Conservation (phyloP, 108 stramenopile genomes). For the Skeletonema grethae region DNA sequence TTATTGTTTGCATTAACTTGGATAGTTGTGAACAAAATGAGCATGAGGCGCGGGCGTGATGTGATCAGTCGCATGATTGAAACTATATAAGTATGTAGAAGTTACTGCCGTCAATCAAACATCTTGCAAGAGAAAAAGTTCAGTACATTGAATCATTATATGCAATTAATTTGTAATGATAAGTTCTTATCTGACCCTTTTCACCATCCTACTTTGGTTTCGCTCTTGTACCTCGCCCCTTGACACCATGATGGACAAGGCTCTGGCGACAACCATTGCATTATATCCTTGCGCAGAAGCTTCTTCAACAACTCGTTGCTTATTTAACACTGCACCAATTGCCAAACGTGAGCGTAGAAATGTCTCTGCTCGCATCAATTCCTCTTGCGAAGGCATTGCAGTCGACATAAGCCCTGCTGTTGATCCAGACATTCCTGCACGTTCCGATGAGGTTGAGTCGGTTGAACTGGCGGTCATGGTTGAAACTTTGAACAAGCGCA, state of each 20-base stretch:
- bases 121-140: neutral
- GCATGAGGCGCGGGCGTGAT: too few species aligned
- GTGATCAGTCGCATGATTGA: too few species aligned
- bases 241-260: conserved; percentile 71
- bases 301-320: conserved; percentile 84
- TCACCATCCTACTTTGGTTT: conserved; percentile 81
- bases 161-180: too few species aligned
- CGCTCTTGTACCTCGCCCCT: conserved; percentile 84
- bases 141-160: neutral
- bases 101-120: too few species aligned
- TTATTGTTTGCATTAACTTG: too few species aligned
- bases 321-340: conserved; percentile 81
- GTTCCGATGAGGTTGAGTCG: conserved; percentile 40
- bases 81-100: too few species aligned
- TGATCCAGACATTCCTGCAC: conserved; percentile 16
- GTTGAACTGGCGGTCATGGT: conserved; percentile 95
- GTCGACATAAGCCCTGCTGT: conserved; percentile 30
- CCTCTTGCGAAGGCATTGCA: conserved; percentile 54
- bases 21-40: too few species aligned
- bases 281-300: conserved; percentile 83
- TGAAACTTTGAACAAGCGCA: conserved; percentile 96
- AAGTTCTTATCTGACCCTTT: conserved; percentile 66
- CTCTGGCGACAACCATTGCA: conserved; percentile 73
- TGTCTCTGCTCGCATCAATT: conserved; percentile 77
- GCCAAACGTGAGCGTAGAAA: conserved; percentile 75